These are phyloP conservation scores for Arxiozyma heterogenica DNA, from an alignment of 1,139 yeast species.

Conservation along the genomic window DNA sequence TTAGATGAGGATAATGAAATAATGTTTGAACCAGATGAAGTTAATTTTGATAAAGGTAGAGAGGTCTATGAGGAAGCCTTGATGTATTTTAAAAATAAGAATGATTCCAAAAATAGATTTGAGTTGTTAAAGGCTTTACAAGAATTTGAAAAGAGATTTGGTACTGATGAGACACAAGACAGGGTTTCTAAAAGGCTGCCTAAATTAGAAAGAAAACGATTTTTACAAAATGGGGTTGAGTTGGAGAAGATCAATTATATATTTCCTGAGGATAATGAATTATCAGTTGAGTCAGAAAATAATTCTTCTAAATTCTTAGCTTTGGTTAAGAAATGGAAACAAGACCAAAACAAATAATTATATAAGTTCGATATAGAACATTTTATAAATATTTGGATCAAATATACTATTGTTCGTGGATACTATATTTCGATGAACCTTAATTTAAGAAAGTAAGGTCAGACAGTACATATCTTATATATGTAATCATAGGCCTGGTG, in stretches of 20 bases:
- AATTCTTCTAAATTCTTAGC: constrained; percentile 46
- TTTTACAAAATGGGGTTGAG: constrained; percentile 39
- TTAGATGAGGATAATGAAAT: constrained; percentile 42
- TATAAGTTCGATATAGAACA: background rate
- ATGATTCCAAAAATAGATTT: constrained; percentile 40
- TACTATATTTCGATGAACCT: no score
- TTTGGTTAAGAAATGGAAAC: constrained; percentile 55
- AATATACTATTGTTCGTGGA: no score
- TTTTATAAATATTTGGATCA: no score
- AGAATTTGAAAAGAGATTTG: constrained; percentile 59
- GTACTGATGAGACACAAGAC: constrained; percentile 36
- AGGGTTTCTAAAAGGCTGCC: constrained; percentile 48
- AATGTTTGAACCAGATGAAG: constrained; percentile 41
- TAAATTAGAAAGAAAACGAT: constrained; percentile 39
- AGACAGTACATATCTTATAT: background rate
- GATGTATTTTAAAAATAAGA: constrained; percentile 34
- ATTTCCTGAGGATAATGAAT: constrained; percentile 49
- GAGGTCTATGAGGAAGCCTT: constrained; percentile 50
- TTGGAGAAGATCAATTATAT: constrained; percentile 55
- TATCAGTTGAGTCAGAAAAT: constrained; percentile 23
- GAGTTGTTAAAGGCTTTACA: constrained; percentile 54
- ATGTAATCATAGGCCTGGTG: constrained; percentile 14
- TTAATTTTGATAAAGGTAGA: constrained; percentile 46
- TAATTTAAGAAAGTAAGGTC: background rate
- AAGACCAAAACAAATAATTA: constrained; percentile 8